These are phyloP conservation scores for Cylindrodendrum hubeiense DNA, from an alignment of 2,329 filamentous ascomycete genomes.

Conservation along the genomic window DNA sequence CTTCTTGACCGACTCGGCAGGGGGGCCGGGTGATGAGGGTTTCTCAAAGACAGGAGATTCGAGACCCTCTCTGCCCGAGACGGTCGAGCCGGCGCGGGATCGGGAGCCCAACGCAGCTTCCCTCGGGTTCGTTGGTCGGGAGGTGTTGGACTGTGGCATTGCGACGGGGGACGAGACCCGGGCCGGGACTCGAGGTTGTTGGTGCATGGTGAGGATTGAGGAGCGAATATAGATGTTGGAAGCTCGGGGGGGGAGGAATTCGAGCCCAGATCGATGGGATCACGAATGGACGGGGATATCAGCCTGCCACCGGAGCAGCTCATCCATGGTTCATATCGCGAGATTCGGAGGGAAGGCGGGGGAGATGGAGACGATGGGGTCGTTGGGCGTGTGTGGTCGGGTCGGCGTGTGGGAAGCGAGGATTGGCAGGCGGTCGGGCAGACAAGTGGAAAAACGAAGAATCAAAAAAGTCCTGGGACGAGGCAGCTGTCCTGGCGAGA, in stretches of 20 bases:
- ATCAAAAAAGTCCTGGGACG: slow-evolving; percentile 21
- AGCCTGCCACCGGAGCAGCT: slow-evolving; percentile 49
- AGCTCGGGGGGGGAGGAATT: slow-evolving; percentile 23
- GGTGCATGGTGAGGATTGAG: slow-evolving; percentile 77
- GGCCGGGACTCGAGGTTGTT: slow-evolving; percentile 83
- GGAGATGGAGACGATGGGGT: slow-evolving; percentile 10
- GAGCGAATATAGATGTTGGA: slow-evolving; percentile 5
- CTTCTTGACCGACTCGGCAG: slow-evolving; percentile 79
- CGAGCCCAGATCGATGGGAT: slow-evolving; percentile 33
- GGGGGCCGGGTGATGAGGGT: slow-evolving; percentile 60
- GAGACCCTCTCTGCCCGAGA: slow-evolving; percentile 53
- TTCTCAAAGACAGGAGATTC: slow-evolving; percentile 64
- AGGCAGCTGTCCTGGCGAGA: slow-evolving; percentile 34
- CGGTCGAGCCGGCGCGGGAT: slow-evolving; percentile 59
- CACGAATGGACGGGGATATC: slow-evolving; percentile 47
- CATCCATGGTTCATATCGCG: slow-evolving; percentile 50
- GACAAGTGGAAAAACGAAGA: slow-evolving; percentile 37
- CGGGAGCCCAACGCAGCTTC: slow-evolving; percentile 64
- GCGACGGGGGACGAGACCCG: slow-evolving; percentile 79
- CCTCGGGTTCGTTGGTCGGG: slow-evolving; percentile 80
- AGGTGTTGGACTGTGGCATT: slow-evolving; percentile 78
- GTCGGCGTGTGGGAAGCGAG: slow-evolving; percentile 15
- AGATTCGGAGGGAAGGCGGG: slow-evolving; percentile 21
- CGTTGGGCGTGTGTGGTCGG: slow-evolving; percentile 22
- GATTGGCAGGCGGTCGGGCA: slow-evolving; percentile 23